phyloP scores from a whole-genome alignment of 257 asterid species.

The Gentiana macrophylla region DNA sequence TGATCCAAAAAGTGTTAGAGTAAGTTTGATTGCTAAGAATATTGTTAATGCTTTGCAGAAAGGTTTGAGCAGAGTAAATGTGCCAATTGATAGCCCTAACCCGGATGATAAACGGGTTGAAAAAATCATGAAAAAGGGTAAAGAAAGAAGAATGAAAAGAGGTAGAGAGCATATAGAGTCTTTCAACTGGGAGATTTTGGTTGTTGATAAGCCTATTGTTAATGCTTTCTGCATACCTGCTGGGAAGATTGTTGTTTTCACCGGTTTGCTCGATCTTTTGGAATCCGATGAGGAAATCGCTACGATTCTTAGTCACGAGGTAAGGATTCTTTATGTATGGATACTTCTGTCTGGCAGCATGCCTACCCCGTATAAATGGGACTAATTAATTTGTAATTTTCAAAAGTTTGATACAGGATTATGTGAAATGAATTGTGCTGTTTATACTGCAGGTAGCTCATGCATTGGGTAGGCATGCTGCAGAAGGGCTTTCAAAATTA shows the following conservation, averaged over 20 bases:
- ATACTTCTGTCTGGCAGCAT: neutral
- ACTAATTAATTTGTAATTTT: too few species aligned
- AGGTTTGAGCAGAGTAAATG: constrained; percentile 67
- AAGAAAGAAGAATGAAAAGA: constrained; percentile 38
- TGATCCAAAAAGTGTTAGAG: constrained; percentile 81
- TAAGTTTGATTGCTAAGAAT: constrained; percentile 53
- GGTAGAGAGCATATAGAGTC: constrained; percentile 64
- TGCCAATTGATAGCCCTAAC: constrained; percentile 50
- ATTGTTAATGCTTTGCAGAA: constrained; percentile 67
- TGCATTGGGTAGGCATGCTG: constrained; percentile 87
- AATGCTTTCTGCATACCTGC: constrained; percentile 89
- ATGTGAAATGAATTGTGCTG: neutral
- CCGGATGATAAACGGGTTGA: constrained; percentile 77
- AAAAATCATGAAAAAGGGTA: constrained; percentile 62
- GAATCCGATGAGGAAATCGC: too few species aligned
- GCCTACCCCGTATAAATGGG: too few species aligned
- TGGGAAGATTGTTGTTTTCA: constrained; percentile 92
- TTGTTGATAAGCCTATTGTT: constrained; percentile 60
- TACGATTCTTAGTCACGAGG: too few species aligned
- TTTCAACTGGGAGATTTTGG: constrained; percentile 83
- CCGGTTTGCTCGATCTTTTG: constrained; percentile 60
- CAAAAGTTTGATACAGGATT: neutral
- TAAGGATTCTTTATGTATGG: too few species aligned
- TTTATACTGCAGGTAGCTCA: constrained; percentile 64
- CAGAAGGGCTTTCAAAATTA: constrained; percentile 73